Evolutionary conservation across 139 green algal genomes (phyloP).

Genomic region (Chlorella sp.): DNA sequence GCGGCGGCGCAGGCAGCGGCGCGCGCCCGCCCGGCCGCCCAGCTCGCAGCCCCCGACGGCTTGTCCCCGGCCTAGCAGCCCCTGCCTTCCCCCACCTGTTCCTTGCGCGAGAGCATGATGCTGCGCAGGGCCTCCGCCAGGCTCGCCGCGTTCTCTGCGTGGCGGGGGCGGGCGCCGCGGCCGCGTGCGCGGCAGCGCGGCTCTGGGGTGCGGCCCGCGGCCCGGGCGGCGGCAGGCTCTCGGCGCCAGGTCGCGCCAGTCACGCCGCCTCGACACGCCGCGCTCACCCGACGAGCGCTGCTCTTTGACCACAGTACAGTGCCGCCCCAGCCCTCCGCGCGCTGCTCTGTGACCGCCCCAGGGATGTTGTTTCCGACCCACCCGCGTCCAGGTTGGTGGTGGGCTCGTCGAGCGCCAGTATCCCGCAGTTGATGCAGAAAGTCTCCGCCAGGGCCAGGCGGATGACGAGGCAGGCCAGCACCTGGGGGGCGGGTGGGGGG

Average conservation of each 20-base stretch:
- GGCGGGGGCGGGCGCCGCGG: not conserved
- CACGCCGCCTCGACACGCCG: not conserved
- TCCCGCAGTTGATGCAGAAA: conserved; percentile 98
- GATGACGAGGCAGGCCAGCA: conserved; percentile 98
- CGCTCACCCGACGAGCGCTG: not conserved
- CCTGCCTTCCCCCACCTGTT: conserved; percentile 41
- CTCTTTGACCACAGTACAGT: not conserved
- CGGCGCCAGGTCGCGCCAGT: not conserved
- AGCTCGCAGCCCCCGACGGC: no score
- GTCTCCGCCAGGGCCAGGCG: conserved; percentile 96
- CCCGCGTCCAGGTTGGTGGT: conserved; percentile 97
- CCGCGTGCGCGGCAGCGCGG: not conserved
- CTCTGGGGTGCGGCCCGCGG: not conserved
- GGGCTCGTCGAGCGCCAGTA: conserved; percentile 97
- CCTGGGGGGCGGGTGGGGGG: conserved; percentile 52
- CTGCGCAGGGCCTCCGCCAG: conserved; percentile 82
- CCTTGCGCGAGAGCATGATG: conserved; percentile 76
- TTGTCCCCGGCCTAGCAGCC: no score
- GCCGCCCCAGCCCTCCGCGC: not conserved
- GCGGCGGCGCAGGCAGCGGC: no score
- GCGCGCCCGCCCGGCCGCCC: no score
- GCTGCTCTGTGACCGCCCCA: no score
- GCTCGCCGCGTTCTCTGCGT: conserved; percentile 59
- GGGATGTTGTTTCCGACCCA: no score
- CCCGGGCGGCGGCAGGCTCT: not conserved